Conservation (phyloP, 192 early-diverging fungal genomes). For the Thamnidium elegans region DNA sequence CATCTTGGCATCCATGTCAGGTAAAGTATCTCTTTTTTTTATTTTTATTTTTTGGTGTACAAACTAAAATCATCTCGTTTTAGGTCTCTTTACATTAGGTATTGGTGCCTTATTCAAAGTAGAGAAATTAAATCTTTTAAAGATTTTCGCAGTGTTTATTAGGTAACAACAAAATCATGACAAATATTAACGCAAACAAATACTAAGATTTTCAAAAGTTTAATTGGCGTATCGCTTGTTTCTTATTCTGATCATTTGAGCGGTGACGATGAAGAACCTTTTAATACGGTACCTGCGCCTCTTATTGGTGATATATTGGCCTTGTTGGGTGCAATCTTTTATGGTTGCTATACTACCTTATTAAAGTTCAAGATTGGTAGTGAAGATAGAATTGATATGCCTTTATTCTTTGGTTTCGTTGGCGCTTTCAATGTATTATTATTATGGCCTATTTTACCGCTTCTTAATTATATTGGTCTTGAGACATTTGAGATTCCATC, state of each 20-base stretch:
- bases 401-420: constrained; percentile 77
- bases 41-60: not conserved
- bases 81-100: constrained; percentile 69
- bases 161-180: constrained; percentile 35
- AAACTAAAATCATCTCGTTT: not conserved
- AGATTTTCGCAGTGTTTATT: constrained; percentile 58
- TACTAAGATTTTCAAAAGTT: constrained; percentile 31
- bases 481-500: constrained; percentile 65
- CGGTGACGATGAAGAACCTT: constrained; percentile 11
- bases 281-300: constrained; percentile 8
- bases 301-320: constrained; percentile 70
- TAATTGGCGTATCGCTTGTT: constrained; percentile 67
- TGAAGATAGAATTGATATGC: constrained; percentile 66
- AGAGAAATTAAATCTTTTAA: constrained; percentile 54
- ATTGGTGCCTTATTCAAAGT: constrained; percentile 63
- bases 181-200: not conserved
- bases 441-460: constrained; percentile 64
- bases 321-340: constrained; percentile 69
- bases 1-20: constrained; percentile 72
- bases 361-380: constrained; percentile 68
- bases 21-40: constrained; percentile 20
- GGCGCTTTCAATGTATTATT: constrained; percentile 70
- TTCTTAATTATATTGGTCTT: constrained; percentile 58
- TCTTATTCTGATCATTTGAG: constrained; percentile 46
- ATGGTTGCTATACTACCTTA: constrained; percentile 76